Percentiles rank a stretch among this genome's conserved stretches.
Evolutionary conservation across 2,329 filamentous ascomycete genomes (phyloP).

Genomic region (Cercospora zeae-maydis): DNA sequence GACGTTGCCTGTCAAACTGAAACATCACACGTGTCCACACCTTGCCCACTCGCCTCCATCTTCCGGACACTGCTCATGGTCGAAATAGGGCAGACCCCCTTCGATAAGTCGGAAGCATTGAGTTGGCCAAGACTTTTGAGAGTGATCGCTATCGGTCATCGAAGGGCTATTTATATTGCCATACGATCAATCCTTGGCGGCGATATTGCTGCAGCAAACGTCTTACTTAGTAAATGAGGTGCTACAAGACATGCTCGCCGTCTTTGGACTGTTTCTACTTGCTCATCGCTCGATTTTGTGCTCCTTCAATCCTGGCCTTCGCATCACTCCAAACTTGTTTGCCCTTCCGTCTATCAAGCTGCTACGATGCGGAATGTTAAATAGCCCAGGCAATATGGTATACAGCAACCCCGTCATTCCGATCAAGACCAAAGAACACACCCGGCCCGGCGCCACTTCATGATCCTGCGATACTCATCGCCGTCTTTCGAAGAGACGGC

Average conservation of each 20-base stretch:
- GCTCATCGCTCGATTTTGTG: not conserved
- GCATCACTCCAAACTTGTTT: not conserved
- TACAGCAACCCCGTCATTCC: not conserved
- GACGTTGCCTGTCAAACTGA: constrained; percentile 1
- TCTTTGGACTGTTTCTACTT: not conserved
- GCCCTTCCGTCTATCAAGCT: not conserved
- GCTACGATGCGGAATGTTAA: not conserved
- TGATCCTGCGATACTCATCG: not conserved
- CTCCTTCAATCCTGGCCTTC: not conserved
- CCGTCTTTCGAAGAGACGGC: not conserved
- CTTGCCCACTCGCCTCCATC: not conserved
- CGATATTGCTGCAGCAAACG: not conserved
- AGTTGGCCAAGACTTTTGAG: not conserved
- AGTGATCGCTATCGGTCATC: not conserved
- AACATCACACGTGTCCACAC: not conserved
- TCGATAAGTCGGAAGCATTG: not conserved
- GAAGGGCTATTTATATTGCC: not conserved
- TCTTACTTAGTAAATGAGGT: not conserved
- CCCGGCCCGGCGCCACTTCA: not conserved
- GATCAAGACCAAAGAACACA: not conserved
- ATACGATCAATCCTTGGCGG: not conserved
- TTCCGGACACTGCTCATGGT: not conserved
- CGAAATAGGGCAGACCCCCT: not conserved
- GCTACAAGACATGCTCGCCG: not conserved
- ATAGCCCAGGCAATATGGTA: not conserved